Evolutionary conservation across 1,139 yeast species (phyloP).

Genomic region (Pichia sp.): DNA sequence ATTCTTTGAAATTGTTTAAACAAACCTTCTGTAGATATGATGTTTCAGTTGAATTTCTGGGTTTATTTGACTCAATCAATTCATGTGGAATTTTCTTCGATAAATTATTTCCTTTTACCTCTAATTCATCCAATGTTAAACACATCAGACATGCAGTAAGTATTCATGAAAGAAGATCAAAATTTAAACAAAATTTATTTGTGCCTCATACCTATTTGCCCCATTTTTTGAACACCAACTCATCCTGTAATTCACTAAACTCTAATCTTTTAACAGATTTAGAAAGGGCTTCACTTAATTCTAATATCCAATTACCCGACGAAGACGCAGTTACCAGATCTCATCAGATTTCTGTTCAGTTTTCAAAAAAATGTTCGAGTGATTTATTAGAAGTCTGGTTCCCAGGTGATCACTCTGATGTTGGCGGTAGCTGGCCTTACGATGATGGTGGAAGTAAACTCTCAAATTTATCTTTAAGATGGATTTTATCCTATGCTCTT

Average conservation of each 20-base stretch:
- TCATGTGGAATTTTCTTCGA: constrained; percentile 57
- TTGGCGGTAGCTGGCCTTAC: constrained; percentile 58
- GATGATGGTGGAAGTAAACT: constrained; percentile 36
- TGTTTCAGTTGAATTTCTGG: constrained; percentile 50
- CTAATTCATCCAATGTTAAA: constrained; percentile 43
- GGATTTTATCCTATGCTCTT: constrained; percentile 53
- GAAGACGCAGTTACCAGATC: constrained; percentile 10
- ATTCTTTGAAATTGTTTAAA: constrained; percentile 42
- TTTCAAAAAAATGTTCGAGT: constrained; percentile 13
- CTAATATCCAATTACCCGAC: constrained; percentile 1
- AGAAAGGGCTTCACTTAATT: neutral
- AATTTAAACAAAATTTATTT: constrained; percentile 52
- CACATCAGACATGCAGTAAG: constrained; percentile 63
- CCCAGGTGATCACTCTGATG: constrained; percentile 61
- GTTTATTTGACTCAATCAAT: constrained; percentile 61
- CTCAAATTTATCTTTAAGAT: constrained; percentile 46
- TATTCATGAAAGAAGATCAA: constrained; percentile 57
- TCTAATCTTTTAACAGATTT: neutral
- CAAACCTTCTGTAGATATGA: constrained; percentile 43
- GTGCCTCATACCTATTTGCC: constrained; percentile 29
- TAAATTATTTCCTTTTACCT: constrained; percentile 50
- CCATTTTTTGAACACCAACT: neutral
- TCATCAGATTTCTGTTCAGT: constrained; percentile 8
- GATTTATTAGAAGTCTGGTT: constrained; percentile 55
- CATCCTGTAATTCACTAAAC: constrained; percentile 1